Conservation (phyloP, 805 yeast species). For the Candida sithepensis region DNA sequence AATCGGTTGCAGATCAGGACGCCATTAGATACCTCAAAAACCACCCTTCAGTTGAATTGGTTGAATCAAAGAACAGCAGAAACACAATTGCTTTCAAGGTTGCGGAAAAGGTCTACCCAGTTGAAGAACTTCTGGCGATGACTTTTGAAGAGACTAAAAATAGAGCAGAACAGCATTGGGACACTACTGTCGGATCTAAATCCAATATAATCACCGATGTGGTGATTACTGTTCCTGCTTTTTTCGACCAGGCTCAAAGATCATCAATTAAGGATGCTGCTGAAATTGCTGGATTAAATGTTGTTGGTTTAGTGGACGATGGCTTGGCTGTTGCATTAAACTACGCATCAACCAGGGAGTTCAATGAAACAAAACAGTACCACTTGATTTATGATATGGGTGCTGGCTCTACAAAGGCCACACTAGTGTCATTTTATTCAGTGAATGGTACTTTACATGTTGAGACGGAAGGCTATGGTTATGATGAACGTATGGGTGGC, state of each 20-base stretch:
- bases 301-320: conserved; percentile 75
- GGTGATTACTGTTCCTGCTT: conserved; percentile 77
- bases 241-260: conserved; percentile 61
- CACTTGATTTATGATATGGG: conserved; percentile 88
- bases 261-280: conserved; percentile 70
- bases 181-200: conserved; percentile 46
- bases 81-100: conserved; percentile 54
- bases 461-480: conserved; percentile 71
- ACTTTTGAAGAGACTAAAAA: conserved; percentile 56
- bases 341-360: conserved; percentile 56
- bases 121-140: conserved; percentile 89
- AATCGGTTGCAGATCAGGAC: conserved; percentile 42
- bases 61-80: conserved; percentile 40
- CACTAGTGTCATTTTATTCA: conserved; percentile 65
- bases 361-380: conserved; percentile 45
- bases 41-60: conserved; percentile 60
- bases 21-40: conserved; percentile 43
- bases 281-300: conserved; percentile 60
- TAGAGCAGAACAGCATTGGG: conserved; percentile 63
- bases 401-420: conserved; percentile 85
- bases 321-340: conserved; percentile 90
- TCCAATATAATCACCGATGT: conserved; percentile 41
- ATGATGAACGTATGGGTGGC: conserved; percentile 71
- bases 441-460: conserved; percentile 40
- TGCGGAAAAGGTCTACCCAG: conserved; percentile 35